A percentile compares a stretch with the other conserved stretches of the same genome.
Evolutionary conservation across 2,329 filamentous ascomycete genomes (phyloP).

Genomic region (Alternaria novae-zelandiae): DNA sequence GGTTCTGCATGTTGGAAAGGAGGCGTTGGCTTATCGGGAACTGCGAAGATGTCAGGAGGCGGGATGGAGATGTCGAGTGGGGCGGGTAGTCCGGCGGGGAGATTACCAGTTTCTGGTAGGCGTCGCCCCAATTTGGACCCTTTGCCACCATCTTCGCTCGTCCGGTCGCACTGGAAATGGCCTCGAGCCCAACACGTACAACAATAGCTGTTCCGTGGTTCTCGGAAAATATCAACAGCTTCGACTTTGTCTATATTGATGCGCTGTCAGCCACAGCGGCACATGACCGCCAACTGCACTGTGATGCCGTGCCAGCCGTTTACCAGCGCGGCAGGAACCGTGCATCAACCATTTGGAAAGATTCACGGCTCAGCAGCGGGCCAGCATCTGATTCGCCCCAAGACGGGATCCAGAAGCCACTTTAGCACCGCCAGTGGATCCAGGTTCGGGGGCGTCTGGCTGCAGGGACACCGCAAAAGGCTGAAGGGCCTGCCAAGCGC

Average conservation of each 20-base stretch:
- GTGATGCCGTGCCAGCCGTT: constrained; percentile 7
- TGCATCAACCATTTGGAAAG: neutral
- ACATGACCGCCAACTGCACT: neutral
- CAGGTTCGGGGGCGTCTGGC: constrained; percentile 16
- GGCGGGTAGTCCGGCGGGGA: neutral
- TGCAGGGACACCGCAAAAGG: constrained; percentile 20
- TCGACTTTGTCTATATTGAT: neutral
- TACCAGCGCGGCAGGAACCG: constrained; percentile 2
- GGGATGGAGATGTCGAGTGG: neutral
- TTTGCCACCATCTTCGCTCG: neutral
- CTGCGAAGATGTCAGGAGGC: neutral
- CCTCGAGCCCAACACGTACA: neutral
- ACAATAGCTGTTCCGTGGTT: neutral
- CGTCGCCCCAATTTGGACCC: constrained; percentile 6
- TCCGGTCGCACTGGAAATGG: neutral
- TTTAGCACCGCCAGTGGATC: constrained; percentile 15
- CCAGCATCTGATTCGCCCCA: constrained; percentile 17
- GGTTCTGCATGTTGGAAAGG: neutral
- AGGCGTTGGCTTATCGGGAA: neutral
- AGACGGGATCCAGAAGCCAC: constrained; percentile 12
- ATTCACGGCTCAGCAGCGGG: constrained; percentile 2
- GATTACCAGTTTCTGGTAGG: constrained; percentile 1
- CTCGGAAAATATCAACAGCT: neutral
- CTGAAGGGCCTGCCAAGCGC: constrained; percentile 28
- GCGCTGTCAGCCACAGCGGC: neutral